Conservation (phyloP, 2,329 filamentous ascomycete genomes). For the Colletotrichum agaves region DNA sequence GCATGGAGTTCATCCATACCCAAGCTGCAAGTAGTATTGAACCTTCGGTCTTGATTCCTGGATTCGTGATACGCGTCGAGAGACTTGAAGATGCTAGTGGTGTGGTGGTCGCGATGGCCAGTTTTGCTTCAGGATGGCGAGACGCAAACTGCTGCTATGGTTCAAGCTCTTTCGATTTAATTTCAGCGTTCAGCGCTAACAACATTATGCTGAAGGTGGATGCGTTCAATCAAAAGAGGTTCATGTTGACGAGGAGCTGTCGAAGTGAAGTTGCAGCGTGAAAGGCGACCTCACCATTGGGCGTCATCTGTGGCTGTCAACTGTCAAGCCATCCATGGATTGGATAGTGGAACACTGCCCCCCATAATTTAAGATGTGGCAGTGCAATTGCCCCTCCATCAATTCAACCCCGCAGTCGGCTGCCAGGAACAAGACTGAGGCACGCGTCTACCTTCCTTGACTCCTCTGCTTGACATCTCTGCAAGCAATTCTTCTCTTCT, state of each 20-base stretch:
- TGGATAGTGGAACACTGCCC: too few species aligned
- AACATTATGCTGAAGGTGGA: not conserved
- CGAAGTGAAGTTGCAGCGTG: too few species aligned
- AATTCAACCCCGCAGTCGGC: conserved; percentile 38
- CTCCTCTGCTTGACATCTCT: conserved; percentile 36
- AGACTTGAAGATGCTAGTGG: not conserved
- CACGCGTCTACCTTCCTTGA: conserved; percentile 30
- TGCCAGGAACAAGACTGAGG: conserved; percentile 25
- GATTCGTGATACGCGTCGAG: conserved; percentile 1
- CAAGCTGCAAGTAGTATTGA: conserved; percentile 9
- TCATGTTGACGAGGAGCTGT: too few species aligned
- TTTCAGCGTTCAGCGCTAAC: too few species aligned
- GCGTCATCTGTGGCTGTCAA: not conserved
- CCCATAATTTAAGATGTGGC: conserved; percentile 1
- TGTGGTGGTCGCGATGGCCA: not conserved
- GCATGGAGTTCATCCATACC: conserved; percentile 18
- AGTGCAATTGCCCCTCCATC: conserved; percentile 36
- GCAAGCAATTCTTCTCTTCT: conserved; percentile 14
- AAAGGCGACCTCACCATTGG: too few species aligned
- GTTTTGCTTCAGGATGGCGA: not conserved
- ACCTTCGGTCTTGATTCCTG: conserved; percentile 26
- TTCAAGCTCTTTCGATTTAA: not conserved
- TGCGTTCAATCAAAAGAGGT: not conserved
- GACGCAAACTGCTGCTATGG: not conserved
- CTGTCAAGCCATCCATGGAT: conserved; percentile 10